Percentiles rank a stretch among this genome's conserved stretches.
phyloP scores from a whole-genome alignment of 306 rosid species.

The Acacia melanoxylon region DNA sequence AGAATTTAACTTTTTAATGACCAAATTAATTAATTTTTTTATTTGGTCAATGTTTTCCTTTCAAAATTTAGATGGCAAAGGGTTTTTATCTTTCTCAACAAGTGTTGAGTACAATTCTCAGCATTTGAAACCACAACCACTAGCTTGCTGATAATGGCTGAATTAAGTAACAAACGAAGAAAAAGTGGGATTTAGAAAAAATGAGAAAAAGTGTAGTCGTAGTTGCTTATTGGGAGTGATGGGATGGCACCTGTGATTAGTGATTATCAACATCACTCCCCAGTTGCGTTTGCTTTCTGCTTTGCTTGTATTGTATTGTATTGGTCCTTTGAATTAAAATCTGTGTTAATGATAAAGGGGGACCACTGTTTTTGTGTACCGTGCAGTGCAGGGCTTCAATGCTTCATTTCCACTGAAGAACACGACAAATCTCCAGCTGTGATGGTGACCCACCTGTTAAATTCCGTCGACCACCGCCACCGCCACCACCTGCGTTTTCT shows the following conservation, averaged over 20 bases:
- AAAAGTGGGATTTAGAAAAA: neutral
- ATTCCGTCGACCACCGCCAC: constrained; percentile 33
- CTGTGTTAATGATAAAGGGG: neutral
- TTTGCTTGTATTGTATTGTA: neutral
- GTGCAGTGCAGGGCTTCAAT: constrained; percentile 1
- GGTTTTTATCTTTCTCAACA: too few species aligned
- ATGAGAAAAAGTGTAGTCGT: neutral
- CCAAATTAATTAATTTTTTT: too few species aligned
- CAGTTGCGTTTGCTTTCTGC: constrained; percentile 2
- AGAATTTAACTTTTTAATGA: too few species aligned
- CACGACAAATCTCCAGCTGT: constrained; percentile 60
- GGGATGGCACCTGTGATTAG: neutral
- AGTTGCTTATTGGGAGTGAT: neutral
- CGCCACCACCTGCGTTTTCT: constrained; percentile 19
- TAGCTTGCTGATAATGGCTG: neutral
- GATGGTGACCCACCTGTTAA: constrained; percentile 50
- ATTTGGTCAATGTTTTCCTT: too few species aligned
- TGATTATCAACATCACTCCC: constrained; percentile 6
- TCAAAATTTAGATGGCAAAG: too few species aligned
- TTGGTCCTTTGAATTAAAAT: constrained; percentile 1
- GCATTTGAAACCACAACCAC: too few species aligned
- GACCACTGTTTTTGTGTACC: constrained; percentile 24
- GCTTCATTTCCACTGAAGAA: constrained; percentile 26
- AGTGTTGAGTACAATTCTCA: too few species aligned
- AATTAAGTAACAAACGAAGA: neutral